Conservation (phyloP, 1,284 basidiomycete species). For the Sanguinoderma infundibulare region DNA sequence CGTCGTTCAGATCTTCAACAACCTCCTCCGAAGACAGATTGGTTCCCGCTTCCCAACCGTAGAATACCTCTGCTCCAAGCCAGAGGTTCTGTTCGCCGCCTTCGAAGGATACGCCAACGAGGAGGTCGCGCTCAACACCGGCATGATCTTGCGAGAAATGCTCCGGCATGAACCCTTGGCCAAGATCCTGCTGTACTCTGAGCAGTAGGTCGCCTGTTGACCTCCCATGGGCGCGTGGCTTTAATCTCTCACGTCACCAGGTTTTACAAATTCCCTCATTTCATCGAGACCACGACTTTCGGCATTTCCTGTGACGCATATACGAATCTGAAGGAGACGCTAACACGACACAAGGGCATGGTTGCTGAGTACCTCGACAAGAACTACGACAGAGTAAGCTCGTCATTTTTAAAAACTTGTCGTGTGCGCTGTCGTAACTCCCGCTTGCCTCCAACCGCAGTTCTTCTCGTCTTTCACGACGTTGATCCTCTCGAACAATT, state of each 20-base stretch:
- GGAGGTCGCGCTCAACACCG: constrained; percentile 96
- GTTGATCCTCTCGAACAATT: constrained; percentile 92
- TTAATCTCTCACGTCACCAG: constrained; percentile 43
- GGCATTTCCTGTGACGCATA: constrained; percentile 98
- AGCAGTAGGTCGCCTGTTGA: constrained; percentile 67
- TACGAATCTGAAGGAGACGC: constrained; percentile 93
- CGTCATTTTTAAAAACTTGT: neutral
- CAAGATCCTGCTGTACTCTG: constrained; percentile 90
- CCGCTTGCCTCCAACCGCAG: constrained; percentile 41
- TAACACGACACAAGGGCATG: constrained; percentile 96
- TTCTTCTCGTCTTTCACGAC: constrained; percentile 96
- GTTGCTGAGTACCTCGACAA: constrained; percentile 95
- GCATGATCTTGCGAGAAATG: constrained; percentile 99
- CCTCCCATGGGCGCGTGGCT: neutral
- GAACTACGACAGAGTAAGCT: constrained; percentile 90
- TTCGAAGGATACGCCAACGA: constrained; percentile 93
- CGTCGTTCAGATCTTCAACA: constrained; percentile 96
- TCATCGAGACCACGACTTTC: constrained; percentile 98
- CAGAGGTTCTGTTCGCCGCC: constrained; percentile 88
- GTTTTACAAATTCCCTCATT: constrained; percentile 96
- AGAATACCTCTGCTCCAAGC: constrained; percentile 87
- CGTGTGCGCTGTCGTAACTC: neutral
- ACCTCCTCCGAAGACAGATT: constrained; percentile 93
- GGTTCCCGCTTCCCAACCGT: constrained; percentile 94
- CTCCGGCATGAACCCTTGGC: constrained; percentile 90